Evolutionary conservation across 768 basidiomycete species (phyloP).

Genomic region (Tylopilus subfusipes): DNA sequence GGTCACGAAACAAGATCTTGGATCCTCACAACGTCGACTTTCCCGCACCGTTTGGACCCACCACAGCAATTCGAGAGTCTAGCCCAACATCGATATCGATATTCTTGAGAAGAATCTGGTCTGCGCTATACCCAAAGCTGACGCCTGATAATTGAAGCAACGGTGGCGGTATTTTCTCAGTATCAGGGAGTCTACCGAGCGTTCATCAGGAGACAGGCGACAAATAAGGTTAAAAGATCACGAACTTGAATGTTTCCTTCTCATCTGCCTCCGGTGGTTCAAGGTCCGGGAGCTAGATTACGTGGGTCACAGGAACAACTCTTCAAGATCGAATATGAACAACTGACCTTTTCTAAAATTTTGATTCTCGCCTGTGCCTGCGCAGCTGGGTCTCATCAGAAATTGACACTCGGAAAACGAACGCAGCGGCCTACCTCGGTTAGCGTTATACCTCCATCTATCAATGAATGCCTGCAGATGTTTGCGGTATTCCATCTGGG

Average conservation of each 20-base stretch:
- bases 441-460: slow-evolving; percentile 96
- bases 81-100: slow-evolving; percentile 90
- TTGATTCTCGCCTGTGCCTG: slow-evolving; percentile 84
- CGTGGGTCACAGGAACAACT: not conserved
- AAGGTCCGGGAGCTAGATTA: slow-evolving; percentile 78
- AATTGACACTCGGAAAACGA: not conserved
- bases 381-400: slow-evolving; percentile 51
- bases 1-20: not conserved
- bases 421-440: slow-evolving; percentile 55
- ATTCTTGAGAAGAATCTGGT: slow-evolving; percentile 70
- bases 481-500: slow-evolving; percentile 92
- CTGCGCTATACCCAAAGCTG: slow-evolving; percentile 80
- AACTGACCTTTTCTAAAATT: slow-evolving; percentile 63
- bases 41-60: slow-evolving; percentile 93
- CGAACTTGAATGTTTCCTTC: slow-evolving; percentile 85
- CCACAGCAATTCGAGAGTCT: slow-evolving; percentile 94
- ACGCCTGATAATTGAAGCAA: slow-evolving; percentile 89
- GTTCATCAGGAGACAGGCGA: not conserved
- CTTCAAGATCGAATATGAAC: not conserved
- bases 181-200: slow-evolving; percentile 75
- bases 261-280: slow-evolving; percentile 92
- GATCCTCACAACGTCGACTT: slow-evolving; percentile 83
- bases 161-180: slow-evolving; percentile 97
- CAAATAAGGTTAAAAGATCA: not conserved
- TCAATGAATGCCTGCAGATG: slow-evolving; percentile 98